phyloP scores from a whole-genome alignment of 139 green algal genomes.

The Chlorella sp. region DNA sequence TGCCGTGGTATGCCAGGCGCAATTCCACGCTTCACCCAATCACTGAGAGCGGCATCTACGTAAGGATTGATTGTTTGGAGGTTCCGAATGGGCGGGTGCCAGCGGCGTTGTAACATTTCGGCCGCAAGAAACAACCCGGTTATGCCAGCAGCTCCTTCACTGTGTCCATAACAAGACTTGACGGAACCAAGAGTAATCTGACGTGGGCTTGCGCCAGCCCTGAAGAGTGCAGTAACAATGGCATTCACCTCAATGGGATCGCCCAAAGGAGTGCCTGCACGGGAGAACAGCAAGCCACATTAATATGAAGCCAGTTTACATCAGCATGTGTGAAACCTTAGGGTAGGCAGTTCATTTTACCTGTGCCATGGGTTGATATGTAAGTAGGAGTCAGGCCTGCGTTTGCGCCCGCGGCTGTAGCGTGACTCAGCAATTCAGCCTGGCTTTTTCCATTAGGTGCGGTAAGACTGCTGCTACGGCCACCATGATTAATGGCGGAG shows the following conservation, averaged over 20 bases:
- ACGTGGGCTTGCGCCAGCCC: too few species aligned
- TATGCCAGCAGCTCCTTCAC: conserved; percentile 62
- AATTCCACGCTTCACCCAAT: not conserved
- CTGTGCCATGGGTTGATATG: conserved; percentile 58
- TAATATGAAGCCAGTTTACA: too few species aligned
- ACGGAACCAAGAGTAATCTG: conserved; percentile 25
- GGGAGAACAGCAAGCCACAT: too few species aligned
- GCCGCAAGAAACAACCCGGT: conserved; percentile 68
- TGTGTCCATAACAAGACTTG: conserved; percentile 66
- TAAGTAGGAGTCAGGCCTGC: conserved; percentile 66
- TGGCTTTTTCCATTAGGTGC: conserved; percentile 83
- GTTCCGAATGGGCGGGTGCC: conserved; percentile 36
- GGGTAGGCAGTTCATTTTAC: too few species aligned
- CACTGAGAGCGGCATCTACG: conserved; percentile 31
- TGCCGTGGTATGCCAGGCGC: not conserved
- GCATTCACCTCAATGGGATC: conserved; percentile 58
- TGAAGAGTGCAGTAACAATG: conserved; percentile 53
- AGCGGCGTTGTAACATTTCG: not conserved
- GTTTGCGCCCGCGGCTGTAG: too few species aligned
- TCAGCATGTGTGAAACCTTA: too few species aligned
- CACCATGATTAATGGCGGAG: conserved; percentile 88
- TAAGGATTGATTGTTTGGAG: conserved; percentile 73
- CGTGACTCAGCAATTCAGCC: too few species aligned
- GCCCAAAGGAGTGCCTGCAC: conserved; percentile 50
- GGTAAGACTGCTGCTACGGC: conserved; percentile 83